Conservation (phyloP, 2,329 filamentous ascomycete species). For the Mycosphaerella sp. region DNA sequence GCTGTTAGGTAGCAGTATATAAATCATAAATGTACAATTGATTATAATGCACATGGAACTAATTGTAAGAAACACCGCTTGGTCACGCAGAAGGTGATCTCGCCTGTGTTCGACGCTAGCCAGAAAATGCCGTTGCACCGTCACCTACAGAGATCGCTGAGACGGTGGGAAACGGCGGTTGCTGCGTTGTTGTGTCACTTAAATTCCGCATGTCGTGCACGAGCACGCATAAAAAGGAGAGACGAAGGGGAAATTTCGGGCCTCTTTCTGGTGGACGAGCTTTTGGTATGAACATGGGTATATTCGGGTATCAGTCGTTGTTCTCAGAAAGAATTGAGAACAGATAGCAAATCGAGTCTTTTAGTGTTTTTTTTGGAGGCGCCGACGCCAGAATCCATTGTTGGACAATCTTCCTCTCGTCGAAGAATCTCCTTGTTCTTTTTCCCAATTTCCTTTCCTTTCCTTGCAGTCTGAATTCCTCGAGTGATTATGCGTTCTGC, state of each 20-base stretch:
- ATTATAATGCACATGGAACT: no score
- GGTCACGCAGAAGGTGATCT: neutral
- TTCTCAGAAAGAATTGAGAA: neutral
- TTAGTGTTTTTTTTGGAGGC: neutral
- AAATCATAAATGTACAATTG: no score
- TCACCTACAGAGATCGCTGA: neutral
- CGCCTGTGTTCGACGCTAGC: neutral
- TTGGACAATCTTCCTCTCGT: neutral
- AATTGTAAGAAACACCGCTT: no score
- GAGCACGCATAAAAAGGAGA: neutral
- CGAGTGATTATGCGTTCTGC: slow-evolving; percentile 9
- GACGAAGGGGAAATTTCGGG: slow-evolving; percentile 2
- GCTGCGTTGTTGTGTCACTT: neutral
- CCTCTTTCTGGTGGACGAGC: neutral
- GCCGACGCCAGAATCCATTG: neutral
- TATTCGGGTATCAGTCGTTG: slow-evolving; percentile 17
- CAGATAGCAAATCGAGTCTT: slow-evolving; percentile 5
- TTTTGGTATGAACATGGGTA: slow-evolving; percentile 11
- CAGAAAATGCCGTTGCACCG: neutral
- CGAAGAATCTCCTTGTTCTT: neutral
- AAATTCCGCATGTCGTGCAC: slow-evolving; percentile 3
- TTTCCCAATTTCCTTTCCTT: slow-evolving; percentile 9
- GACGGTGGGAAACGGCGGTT: neutral
- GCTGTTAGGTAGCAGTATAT: no score
- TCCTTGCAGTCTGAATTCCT: slow-evolving; percentile 4